Evolutionary conservation across 2,329 filamentous ascomycete species (phyloP), one percentile per base, ranked within the genome.

Genomic region (Cercospora janseana): DNA sequence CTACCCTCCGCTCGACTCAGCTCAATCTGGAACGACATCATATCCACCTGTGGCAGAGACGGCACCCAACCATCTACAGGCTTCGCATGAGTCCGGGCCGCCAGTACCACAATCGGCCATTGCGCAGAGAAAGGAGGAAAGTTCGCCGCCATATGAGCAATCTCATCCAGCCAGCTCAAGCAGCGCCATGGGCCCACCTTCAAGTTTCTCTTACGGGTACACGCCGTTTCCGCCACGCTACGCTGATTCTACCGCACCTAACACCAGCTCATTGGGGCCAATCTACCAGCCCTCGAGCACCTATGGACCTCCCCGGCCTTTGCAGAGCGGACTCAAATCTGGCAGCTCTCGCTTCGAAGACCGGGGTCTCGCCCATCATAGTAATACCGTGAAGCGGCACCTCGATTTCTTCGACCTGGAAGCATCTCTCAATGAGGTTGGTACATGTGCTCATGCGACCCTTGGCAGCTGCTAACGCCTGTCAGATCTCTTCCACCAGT

Each of bases 351-450:
- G 53, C 16, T 56, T 37, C 21, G 55, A 60, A 15, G 46, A 54
- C n/a, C 45, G 50, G 16, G 32, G 45, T 26, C 24, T 51, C 21
- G 50, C 28, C 18, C 48, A 69, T 69, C 59, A 68, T 65, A 51
- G 71, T 61, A 71, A 76, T 41, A 75, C 69, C 8, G 77, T 83
- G n/a, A 85, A 85, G 63, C 75, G 81, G 29, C 81, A 85, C 65
- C 68, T 85, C 3, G 81, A 85, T 31, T 74, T 76, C 40, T 84
- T 80, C 55, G 82, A 85, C 63, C 66, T 84, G 20, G 81, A 76
- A 56, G 70, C 72, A 20, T 75, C 74, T 3, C 62, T 78, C 4
- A 76, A 74, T 42, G 74, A 78, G 63, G 74, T 75, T 46, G 68
- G 65, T 34, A 6, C 31, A 9, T 7, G 8, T 7, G 4, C 13